phyloP scores from a whole-genome alignment of 768 basidiomycete genomes.

The Naganishia onofrii region DNA sequence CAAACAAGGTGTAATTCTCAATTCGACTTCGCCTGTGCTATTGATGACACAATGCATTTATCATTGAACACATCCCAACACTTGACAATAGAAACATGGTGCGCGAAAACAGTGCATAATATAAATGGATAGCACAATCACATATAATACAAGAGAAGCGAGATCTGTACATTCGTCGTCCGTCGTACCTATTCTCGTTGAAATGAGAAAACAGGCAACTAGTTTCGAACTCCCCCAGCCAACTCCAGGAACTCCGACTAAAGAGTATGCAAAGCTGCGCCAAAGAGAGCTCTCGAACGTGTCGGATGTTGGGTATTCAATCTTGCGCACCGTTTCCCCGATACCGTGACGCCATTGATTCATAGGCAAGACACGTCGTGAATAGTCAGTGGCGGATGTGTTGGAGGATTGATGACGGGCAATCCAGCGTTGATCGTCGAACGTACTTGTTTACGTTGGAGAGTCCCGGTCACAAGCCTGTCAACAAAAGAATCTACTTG shows the following conservation, averaged over 20 bases:
- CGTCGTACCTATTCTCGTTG: conserved; percentile 23
- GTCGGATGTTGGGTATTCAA: conserved; percentile 2
- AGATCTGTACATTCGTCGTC: conserved; percentile 29
- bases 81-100: too few relatives aligned
- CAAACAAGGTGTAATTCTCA: too few relatives aligned
- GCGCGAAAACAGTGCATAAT: too few relatives aligned
- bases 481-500: conserved; percentile 19
- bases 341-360: conserved; percentile 29
- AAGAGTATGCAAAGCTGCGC: conserved; percentile 21
- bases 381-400: conserved; percentile 30
- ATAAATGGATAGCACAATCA: conserved; percentile 16
- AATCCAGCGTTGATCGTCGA: background rate
- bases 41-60: background rate
- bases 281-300: conserved; percentile 28
- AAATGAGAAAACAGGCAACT: conserved; percentile 21
- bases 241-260: conserved; percentile 27
- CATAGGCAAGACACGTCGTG: conserved; percentile 28
- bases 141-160: background rate
- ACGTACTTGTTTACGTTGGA: background rate
- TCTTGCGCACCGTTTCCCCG: conserved; percentile 31
- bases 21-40: background rate
- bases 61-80: too few relatives aligned
- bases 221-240: conserved; percentile 25
- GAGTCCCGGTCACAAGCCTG: conserved; percentile 16
- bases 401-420: background rate